phyloP scores from a whole-genome alignment of 1,284 basidiomycete genomes.

The Bjerkandera adusta region DNA sequence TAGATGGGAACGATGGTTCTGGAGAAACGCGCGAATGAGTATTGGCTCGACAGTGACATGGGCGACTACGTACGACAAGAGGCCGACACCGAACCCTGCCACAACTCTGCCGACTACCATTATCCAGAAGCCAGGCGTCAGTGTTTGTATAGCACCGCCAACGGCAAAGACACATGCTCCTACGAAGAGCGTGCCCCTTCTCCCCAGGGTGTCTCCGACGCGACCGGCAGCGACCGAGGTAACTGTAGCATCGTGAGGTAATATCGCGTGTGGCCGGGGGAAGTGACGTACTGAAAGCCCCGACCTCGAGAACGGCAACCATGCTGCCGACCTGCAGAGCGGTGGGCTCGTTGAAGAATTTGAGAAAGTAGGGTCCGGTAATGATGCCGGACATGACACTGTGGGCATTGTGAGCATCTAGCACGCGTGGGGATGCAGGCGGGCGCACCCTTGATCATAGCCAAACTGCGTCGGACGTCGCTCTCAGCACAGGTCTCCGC shows the following conservation, averaged over 20 bases:
- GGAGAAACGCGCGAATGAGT: slow-evolving; percentile 12
- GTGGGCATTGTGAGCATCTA: slow-evolving; percentile 13
- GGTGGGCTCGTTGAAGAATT: slow-evolving; percentile 79
- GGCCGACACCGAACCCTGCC: slow-evolving; percentile 91
- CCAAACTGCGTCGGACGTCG: slow-evolving; percentile 61
- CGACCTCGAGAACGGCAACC: slow-evolving; percentile 91
- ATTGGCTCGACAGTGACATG: slow-evolving; percentile 6
- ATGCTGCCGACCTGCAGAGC: slow-evolving; percentile 75
- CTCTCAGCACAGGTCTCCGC: neutral
- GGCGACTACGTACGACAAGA: slow-evolving; percentile 70
- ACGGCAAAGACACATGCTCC: slow-evolving; percentile 88
- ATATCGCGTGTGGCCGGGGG: neutral
- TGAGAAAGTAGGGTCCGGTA: slow-evolving; percentile 88
- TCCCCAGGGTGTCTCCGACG: slow-evolving; percentile 85
- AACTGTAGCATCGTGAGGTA: slow-evolving; percentile 41
- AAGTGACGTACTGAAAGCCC: slow-evolving; percentile 76
- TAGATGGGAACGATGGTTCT: slow-evolving; percentile 98
- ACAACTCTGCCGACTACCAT: slow-evolving; percentile 91
- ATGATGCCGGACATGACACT: slow-evolving; percentile 92
- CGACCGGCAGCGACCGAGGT: slow-evolving; percentile 90
- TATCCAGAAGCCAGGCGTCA: slow-evolving; percentile 76
- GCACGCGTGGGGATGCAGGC: too few species aligned
- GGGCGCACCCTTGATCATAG: slow-evolving; percentile 85
- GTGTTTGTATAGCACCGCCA: slow-evolving; percentile 89
- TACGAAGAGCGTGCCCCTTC: slow-evolving; percentile 83